phyloP scores from a whole-genome alignment of 2,329 filamentous ascomycete genomes.

The Didymella lethalis region DNA sequence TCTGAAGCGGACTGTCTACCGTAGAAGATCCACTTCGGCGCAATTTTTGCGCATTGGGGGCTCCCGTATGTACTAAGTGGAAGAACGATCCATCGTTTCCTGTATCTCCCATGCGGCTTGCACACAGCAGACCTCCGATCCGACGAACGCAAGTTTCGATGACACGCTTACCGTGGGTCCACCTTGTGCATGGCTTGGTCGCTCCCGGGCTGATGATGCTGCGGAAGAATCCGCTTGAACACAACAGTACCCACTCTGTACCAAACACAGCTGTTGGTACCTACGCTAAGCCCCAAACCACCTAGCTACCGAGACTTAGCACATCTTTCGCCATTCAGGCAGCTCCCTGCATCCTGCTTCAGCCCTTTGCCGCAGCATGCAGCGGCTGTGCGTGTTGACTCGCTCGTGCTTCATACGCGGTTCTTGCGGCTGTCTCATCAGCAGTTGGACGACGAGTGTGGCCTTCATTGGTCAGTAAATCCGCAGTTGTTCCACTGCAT shows the following conservation, averaged over 20 bases:
- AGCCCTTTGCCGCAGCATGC: conserved; percentile 21
- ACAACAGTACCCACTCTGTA: conserved; percentile 12
- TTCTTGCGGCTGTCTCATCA: conserved; percentile 13
- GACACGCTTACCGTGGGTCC: conserved; percentile 14
- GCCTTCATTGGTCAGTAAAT: neutral
- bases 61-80: neutral
- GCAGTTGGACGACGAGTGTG: conserved; percentile 15
- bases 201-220: neutral
- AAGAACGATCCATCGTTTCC: conserved; percentile 9
- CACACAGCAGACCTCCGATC: conserved; percentile 20
- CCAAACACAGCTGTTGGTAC: conserved; percentile 1
- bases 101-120: conserved; percentile 2
- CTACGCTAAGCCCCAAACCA: conserved; percentile 4
- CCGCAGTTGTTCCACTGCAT: neutral
- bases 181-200: conserved; percentile 7
- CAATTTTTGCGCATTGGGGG: neutral
- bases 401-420: conserved; percentile 19
- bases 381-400: conserved; percentile 21
- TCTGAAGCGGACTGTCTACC: conserved; percentile 1
- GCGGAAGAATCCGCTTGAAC: conserved; percentile 6
- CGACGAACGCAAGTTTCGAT: conserved; percentile 6
- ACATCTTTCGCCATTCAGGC: conserved; percentile 26
- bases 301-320: conserved; percentile 23
- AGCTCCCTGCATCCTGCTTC: conserved; percentile 16
- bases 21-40: conserved; percentile 6